Conservation (phyloP, 2,329 filamentous ascomycete species). For the Oidium heveae region DNA sequence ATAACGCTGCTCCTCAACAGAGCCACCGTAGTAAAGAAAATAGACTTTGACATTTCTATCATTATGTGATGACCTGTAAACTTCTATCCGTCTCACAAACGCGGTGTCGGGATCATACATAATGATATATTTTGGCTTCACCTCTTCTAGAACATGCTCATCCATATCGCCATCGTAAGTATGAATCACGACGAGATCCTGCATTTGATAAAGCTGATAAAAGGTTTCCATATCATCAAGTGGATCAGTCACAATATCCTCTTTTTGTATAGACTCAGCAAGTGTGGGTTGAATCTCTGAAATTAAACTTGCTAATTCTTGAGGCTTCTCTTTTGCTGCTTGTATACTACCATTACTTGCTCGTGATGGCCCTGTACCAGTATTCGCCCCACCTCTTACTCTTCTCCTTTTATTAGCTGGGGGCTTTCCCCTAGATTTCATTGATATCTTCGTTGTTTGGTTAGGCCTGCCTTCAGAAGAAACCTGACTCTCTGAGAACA, state of each 20-base stretch:
- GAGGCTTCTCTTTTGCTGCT: slow-evolving; percentile 58
- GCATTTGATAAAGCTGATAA: slow-evolving; percentile 78
- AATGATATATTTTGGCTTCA: slow-evolving; percentile 80
- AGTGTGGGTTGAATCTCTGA: slow-evolving; percentile 64
- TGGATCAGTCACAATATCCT: slow-evolving; percentile 51
- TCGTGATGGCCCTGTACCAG: slow-evolving; percentile 40
- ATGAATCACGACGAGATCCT: slow-evolving; percentile 69
- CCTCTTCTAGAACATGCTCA: slow-evolving; percentile 84
- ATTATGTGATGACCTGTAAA: slow-evolving; percentile 83
- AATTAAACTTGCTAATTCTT: slow-evolving; percentile 60
- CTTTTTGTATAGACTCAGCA: slow-evolving; percentile 48
- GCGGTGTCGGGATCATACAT: slow-evolving; percentile 96
- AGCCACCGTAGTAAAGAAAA: slow-evolving; percentile 88
- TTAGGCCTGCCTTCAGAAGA: slow-evolving; percentile 43
- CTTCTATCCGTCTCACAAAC: slow-evolving; percentile 83
- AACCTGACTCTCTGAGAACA: slow-evolving; percentile 62
- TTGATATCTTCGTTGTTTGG: slow-evolving; percentile 18
- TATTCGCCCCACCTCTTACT: slow-evolving; percentile 58
- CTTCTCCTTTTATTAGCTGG: slow-evolving; percentile 71
- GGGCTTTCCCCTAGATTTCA: slow-evolving; percentile 27
- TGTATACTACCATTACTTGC: slow-evolving; percentile 49
- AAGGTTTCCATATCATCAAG: slow-evolving; percentile 80
- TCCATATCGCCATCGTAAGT: slow-evolving; percentile 91
- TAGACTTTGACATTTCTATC: slow-evolving; percentile 78
- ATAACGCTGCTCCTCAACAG: slow-evolving; percentile 87